Evolutionary conservation across 1,139 yeast genomes (phyloP).

Genomic region (Hyphopichia fennica): DNA sequence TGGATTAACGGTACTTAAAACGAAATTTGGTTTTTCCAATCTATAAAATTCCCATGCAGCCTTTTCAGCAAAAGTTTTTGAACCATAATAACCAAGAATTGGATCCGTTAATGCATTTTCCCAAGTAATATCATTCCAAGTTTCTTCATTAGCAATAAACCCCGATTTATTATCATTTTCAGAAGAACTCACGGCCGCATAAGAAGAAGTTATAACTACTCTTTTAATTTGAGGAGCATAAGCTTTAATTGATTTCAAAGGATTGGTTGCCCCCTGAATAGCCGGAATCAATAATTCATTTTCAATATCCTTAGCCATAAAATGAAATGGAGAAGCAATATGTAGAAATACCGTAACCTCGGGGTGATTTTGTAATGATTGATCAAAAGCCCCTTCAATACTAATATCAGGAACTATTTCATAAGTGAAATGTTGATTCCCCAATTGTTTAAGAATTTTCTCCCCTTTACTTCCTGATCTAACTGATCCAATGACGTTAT

Average conservation of each 20-base stretch:
- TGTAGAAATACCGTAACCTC: slow-evolving; percentile 32
- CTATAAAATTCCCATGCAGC: slow-evolving; percentile 35
- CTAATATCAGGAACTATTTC: slow-evolving; percentile 37
- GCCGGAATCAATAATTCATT: slow-evolving; percentile 41
- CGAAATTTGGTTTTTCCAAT: slow-evolving; percentile 37
- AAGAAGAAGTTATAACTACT: slow-evolving; percentile 43
- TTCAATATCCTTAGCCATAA: slow-evolving; percentile 37
- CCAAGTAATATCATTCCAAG: slow-evolving; percentile 40
- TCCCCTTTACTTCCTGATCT: slow-evolving; percentile 58
- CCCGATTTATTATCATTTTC: slow-evolving; percentile 34
- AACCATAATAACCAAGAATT: slow-evolving; percentile 40
- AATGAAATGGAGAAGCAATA: slow-evolving; percentile 35
- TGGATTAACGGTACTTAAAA: slow-evolving; percentile 49
- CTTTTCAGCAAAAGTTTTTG: slow-evolving; percentile 41
- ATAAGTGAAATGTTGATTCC: slow-evolving; percentile 26
- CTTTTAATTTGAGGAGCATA: slow-evolving; percentile 27
- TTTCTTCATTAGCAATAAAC: slow-evolving; percentile 33
- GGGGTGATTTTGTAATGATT: slow-evolving; percentile 26
- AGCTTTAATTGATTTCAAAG: slow-evolving; percentile 26
- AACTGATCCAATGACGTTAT: slow-evolving; percentile 62
- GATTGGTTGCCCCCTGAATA: slow-evolving; percentile 36
- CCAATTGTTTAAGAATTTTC: slow-evolving; percentile 25
- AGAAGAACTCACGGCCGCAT: slow-evolving; percentile 42
- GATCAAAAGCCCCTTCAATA: slow-evolving; percentile 33
- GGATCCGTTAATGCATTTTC: slow-evolving; percentile 40